These are phyloP conservation scores for Phytophthora sansomeana DNA, from an alignment of 352 stramenopile genomes.

Conservation along the genomic window DNA sequence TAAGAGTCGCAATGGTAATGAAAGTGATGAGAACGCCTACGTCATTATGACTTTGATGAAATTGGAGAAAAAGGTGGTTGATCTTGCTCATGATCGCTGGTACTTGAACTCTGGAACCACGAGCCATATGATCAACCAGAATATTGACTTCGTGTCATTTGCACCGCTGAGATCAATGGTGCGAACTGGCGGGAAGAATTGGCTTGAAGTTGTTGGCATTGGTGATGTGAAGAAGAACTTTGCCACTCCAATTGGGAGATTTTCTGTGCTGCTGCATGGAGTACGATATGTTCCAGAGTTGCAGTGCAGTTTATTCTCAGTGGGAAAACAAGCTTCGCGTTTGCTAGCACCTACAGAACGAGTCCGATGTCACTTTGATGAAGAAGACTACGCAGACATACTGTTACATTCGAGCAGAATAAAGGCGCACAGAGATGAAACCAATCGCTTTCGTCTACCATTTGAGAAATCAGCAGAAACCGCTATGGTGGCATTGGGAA, in stretches of 20 bases:
- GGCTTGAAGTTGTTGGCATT: constrained; percentile 1
- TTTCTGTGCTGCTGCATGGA: background rate
- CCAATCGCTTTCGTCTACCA: no score
- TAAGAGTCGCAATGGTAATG: no score
- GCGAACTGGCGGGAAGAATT: no score
- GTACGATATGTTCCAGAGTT: constrained; percentile 17
- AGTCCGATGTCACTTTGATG: constrained; percentile 3
- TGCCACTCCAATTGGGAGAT: background rate
- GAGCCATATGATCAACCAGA: constrained; percentile 9
- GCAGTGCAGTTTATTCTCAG: no score
- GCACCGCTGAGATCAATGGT: background rate
- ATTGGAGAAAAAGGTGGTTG: no score
- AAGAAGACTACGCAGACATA: background rate
- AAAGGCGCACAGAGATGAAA: no score
- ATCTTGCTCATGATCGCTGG: constrained; percentile 13
- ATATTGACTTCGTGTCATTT: constrained; percentile 8
- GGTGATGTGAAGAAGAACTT: constrained; percentile 9
- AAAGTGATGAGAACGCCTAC: constrained; percentile 10
- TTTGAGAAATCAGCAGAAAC: no score
- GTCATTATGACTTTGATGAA: no score
- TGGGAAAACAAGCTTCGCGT: background rate
- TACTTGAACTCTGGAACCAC: constrained; percentile 16
- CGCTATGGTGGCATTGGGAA: no score
- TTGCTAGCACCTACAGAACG: background rate
- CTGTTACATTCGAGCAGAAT: no score